Evolutionary conservation across 257 asterid genomes (phyloP).

Genomic region (Cruciata laevipes): DNA sequence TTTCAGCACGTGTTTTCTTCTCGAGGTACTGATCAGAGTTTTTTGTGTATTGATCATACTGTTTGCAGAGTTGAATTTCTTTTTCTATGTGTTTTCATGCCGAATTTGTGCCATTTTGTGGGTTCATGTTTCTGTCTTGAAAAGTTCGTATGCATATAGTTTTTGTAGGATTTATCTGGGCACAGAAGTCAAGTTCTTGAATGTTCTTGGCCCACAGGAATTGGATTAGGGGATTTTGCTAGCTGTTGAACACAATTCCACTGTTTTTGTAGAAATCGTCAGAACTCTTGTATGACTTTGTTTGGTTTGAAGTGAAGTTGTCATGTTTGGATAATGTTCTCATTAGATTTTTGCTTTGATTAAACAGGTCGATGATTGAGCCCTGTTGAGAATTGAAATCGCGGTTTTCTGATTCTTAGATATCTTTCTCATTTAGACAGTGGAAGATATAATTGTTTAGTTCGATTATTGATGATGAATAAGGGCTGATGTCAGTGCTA

Average conservation of each 20-base stretch:
- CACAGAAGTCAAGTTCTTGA: neutral
- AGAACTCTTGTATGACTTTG: neutral
- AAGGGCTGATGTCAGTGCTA: conserved; percentile 81
- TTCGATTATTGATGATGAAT: conserved; percentile 17
- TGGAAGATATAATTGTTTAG: neutral
- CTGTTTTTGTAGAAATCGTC: neutral
- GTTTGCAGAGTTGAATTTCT: neutral
- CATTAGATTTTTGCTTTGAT: neutral
- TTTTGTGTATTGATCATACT: neutral
- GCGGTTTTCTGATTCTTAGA: neutral
- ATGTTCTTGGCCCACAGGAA: neutral
- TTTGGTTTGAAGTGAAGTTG: neutral
- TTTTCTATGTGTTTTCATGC: neutral
- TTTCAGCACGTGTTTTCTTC: neutral
- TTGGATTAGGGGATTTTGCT: conserved; percentile 1
- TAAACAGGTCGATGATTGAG: neutral
- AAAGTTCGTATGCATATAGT: neutral
- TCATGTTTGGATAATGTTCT: neutral
- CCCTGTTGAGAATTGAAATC: neutral
- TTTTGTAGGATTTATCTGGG: neutral
- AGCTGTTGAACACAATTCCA: neutral
- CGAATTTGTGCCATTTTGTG: neutral
- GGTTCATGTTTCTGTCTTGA: neutral
- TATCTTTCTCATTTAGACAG: neutral
- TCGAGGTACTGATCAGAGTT: neutral